Evolutionary conservation across 2,329 filamentous ascomycete species (phyloP).

Genomic region (Cladosporium sp.): DNA sequence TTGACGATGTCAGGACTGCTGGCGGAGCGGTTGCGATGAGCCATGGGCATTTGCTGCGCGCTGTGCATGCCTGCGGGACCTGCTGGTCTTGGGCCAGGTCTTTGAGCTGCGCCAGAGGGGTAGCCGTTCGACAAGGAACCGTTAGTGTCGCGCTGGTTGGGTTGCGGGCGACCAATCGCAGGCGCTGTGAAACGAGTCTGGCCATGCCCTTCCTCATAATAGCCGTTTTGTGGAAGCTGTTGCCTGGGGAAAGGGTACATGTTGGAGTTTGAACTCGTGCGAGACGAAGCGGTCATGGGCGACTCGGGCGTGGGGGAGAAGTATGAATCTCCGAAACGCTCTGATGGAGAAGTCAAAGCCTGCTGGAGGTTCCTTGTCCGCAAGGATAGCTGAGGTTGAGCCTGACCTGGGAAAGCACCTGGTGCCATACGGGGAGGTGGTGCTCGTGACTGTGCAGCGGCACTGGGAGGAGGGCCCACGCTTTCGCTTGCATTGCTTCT

Average conservation of each 20-base stretch:
- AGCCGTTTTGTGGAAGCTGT: conserved; percentile 57
- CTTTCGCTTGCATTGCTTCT: conserved; percentile 68
- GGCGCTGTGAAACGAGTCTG: conserved; percentile 73
- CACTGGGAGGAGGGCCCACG: conserved; percentile 51
- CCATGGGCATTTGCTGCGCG: conserved; percentile 42
- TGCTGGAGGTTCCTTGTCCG: conserved; percentile 55
- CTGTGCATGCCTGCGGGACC: conserved; percentile 45
- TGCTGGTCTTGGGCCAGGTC: conserved; percentile 40
- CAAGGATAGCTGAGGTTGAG: conserved; percentile 56
- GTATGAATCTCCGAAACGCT: conserved; percentile 69
- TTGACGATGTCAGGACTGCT: conserved; percentile 92
- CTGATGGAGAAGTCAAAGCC: conserved; percentile 51
- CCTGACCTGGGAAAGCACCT: conserved; percentile 43
- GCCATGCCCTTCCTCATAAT: conserved; percentile 57
- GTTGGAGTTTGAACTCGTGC: conserved; percentile 64
- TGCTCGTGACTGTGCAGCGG: conserved; percentile 43
- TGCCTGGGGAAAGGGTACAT: conserved; percentile 79
- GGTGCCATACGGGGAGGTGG: conserved; percentile 70
- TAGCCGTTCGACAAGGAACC: conserved; percentile 55
- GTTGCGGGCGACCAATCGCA: conserved; percentile 75
- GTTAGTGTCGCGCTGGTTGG: conserved; percentile 51
- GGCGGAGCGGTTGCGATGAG: conserved; percentile 72
- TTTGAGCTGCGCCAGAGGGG: conserved; percentile 38
- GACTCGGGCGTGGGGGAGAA: conserved; percentile 86
- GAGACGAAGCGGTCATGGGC: conserved; percentile 58